These are phyloP conservation scores for Penicillium flavigenum DNA, from an alignment of 495 filamentous ascomycete species.

Conservation along the genomic window DNA sequence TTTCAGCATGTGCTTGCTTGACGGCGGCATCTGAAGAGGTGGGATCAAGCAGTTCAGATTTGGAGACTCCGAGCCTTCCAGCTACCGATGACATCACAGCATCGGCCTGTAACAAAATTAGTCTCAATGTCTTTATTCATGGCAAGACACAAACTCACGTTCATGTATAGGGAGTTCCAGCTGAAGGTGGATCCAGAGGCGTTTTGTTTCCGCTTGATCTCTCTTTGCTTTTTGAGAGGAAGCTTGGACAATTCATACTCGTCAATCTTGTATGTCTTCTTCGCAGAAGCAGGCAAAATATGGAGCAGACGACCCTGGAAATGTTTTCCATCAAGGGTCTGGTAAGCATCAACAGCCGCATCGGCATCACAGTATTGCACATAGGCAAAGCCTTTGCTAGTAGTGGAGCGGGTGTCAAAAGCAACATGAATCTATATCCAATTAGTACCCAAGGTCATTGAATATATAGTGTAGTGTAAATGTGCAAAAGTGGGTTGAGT, in stretches of 20 bases:
- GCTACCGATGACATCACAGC: conserved; percentile 91
- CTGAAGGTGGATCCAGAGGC: conserved; percentile 78
- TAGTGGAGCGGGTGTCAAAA: conserved; percentile 59
- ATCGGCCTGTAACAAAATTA: conserved; percentile 58
- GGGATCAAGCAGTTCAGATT: conserved; percentile 87
- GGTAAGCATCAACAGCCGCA: conserved; percentile 73
- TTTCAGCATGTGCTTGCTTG: conserved; percentile 95
- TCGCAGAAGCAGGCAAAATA: conserved; percentile 76
- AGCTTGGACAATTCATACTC: conserved; percentile 84
- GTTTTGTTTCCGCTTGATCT: conserved; percentile 77
- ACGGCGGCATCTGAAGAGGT: conserved; percentile 91
- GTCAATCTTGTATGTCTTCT: conserved; percentile 77
- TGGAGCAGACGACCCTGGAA: conserved; percentile 93
- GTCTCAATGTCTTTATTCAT: conserved; percentile 12
- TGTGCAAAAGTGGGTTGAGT: conserved; percentile 38
- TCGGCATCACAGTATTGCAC: conserved; percentile 69
- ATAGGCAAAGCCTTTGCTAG: conserved; percentile 86
- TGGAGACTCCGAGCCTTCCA: conserved; percentile 79
- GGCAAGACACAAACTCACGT: conserved; percentile 51
- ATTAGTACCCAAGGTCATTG: conserved; percentile 36
- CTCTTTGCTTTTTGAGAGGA: conserved; percentile 89
- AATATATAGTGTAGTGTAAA: conserved; percentile 27
- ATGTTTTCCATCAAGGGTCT: conserved; percentile 69
- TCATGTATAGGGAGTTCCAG: conserved; percentile 99
- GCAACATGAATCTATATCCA: conserved; percentile 74